Evolutionary conservation across 257 asterid species (phyloP).

Genomic region (Ocimum tenuiflorum): DNA sequence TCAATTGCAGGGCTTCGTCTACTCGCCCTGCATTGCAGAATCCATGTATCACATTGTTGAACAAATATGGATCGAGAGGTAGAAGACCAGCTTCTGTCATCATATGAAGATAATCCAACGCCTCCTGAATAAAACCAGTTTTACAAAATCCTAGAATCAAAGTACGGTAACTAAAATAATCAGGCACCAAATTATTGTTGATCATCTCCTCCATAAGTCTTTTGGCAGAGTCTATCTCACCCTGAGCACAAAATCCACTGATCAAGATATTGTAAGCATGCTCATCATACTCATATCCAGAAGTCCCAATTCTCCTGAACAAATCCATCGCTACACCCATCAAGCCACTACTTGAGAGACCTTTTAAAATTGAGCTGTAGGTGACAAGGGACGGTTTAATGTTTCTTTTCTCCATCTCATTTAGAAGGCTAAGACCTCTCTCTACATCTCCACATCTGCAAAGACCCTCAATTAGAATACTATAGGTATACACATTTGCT

Average conservation of each 20-base stretch:
- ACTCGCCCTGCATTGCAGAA: slow-evolving; percentile 38
- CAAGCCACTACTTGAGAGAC: slow-evolving; percentile 32
- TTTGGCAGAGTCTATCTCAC: slow-evolving; percentile 41
- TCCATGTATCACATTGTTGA: slow-evolving; percentile 32
- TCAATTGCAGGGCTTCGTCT: slow-evolving; percentile 31
- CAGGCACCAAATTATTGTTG: slow-evolving; percentile 32
- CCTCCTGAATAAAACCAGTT: slow-evolving; percentile 34
- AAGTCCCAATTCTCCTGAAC: slow-evolving; percentile 31
- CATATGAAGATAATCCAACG: slow-evolving; percentile 20
- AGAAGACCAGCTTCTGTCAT: slow-evolving; percentile 29
- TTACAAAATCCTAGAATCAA: slow-evolving; percentile 38
- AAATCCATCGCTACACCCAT: slow-evolving; percentile 27
- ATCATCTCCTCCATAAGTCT: slow-evolving; percentile 51
- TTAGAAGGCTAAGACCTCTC: slow-evolving; percentile 29
- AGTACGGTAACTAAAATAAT: slow-evolving; percentile 28
- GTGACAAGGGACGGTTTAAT: slow-evolving; percentile 41
- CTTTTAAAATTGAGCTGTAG: slow-evolving; percentile 44
- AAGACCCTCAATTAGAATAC: slow-evolving; percentile 50
- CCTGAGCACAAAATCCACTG: slow-evolving; percentile 42
- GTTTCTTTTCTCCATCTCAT: slow-evolving; percentile 40
- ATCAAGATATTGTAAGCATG: slow-evolving; percentile 44
- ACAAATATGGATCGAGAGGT: slow-evolving; percentile 24
- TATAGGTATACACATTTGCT: slow-evolving; percentile 49
- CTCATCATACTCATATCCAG: slow-evolving; percentile 40
- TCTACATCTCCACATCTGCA: slow-evolving; percentile 33